Evolutionary conservation across 176 grass and related monocot species (phyloP).

Genomic region (Guadua angustifolia): DNA sequence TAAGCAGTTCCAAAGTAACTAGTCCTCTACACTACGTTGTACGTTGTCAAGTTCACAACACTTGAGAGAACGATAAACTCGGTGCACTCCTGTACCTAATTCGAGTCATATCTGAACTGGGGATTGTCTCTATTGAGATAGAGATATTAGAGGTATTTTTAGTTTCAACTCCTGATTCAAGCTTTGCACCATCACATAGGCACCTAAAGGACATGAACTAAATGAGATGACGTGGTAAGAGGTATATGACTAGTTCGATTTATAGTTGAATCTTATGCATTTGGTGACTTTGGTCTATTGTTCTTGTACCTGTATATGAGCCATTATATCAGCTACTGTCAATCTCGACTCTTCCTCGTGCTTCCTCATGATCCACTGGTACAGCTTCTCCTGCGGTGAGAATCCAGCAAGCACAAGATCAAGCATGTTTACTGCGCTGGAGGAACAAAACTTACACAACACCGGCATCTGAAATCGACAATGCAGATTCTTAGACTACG

Average conservation of each 20-base stretch:
- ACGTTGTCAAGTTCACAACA: not conserved
- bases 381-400: conserved; percentile 52
- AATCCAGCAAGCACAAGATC: not conserved
- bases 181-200: not conserved
- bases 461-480: not conserved
- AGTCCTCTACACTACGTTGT: not conserved
- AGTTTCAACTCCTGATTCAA: not conserved
- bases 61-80: not conserved
- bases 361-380: conserved; percentile 59
- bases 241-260: too few species aligned
- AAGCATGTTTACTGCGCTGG: not conserved
- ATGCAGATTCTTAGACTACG: not conserved
- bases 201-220: not conserved
- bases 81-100: not conserved
- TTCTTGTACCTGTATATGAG: conserved; percentile 58
- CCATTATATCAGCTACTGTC: conserved; percentile 54
- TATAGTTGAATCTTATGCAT: not conserved
- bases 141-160: not conserved
- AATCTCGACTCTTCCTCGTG: conserved; percentile 50
- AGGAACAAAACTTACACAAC: not conserved
- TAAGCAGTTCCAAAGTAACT: not conserved
- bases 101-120: not conserved
- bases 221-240: not conserved
- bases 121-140: not conserved
- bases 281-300: not conserved